Conservation (phyloP, 352 stramenopile species). For the Aphanomyces stellatus region DNA sequence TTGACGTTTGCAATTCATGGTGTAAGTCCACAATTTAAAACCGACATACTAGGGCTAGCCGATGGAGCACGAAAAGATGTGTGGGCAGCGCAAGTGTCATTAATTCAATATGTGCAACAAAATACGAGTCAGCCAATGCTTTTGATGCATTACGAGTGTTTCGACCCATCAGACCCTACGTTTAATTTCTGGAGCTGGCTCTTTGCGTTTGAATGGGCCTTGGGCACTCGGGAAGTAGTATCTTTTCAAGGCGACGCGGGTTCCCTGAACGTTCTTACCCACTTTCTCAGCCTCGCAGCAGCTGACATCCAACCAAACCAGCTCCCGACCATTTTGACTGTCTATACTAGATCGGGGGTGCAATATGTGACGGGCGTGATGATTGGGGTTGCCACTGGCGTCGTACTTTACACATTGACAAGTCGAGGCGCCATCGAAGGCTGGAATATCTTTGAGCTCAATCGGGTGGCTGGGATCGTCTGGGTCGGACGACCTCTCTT, state of each 20-base stretch:
- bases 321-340: not conserved
- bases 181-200: too few relatives aligned
- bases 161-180: too few relatives aligned
- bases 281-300: too few relatives aligned
- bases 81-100: too few relatives aligned
- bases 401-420: not conserved
- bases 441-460: not conserved
- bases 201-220: not conserved
- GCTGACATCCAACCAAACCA: not conserved
- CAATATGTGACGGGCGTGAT: slow-evolving; percentile 6
- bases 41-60: too few relatives aligned
- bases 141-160: too few relatives aligned
- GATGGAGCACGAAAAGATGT: too few relatives aligned
- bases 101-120: too few relatives aligned
- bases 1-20: too few relatives aligned
- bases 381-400: not conserved
- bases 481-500: slow-evolving; percentile 16
- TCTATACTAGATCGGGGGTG: not conserved
- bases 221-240: not conserved
- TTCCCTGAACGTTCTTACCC: not conserved
- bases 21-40: too few relatives aligned
- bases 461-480: slow-evolving; percentile 8
- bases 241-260: slow-evolving; percentile 12
- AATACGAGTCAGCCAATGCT: too few relatives aligned
- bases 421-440: not conserved